Evolutionary conservation across 495 filamentous ascomycete genomes (phyloP).

Genomic region (Aspergillus haitiensis): DNA sequence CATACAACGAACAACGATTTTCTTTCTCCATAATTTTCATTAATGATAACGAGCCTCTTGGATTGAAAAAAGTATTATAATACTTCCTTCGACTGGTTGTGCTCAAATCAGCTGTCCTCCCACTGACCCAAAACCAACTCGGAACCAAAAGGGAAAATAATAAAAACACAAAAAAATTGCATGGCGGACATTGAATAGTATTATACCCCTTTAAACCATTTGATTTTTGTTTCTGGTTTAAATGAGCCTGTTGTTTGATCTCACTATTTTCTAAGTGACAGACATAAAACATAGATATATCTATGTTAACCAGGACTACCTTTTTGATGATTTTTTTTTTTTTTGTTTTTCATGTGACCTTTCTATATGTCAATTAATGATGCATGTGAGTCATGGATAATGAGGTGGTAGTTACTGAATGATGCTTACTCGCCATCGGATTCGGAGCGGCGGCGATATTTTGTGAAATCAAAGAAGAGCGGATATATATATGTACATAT

Average conservation of each 20-base stretch:
- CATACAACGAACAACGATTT: conserved; percentile 2
- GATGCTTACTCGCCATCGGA: background rate
- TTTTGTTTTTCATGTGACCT: conserved; percentile 5
- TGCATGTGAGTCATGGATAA: conserved; percentile 7
- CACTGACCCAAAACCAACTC: no score
- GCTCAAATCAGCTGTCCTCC: no score
- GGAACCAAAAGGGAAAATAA: background rate
- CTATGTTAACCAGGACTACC: conserved; percentile 1
- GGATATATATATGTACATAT: no score
- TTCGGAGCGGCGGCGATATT: no score
- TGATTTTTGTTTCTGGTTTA: conserved; percentile 1
- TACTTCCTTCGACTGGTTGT: no score
- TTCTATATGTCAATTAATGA: conserved; percentile 7
- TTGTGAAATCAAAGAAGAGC: no score
- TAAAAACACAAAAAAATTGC: conserved; percentile 10
- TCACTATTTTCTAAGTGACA: background rate
- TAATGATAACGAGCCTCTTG: background rate
- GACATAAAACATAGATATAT: background rate
- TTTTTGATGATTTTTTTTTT: background rate
- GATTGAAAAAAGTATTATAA: no score
- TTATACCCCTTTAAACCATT: conserved; percentile 20
- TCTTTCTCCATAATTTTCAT: background rate
- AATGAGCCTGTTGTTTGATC: background rate
- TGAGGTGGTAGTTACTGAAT: conserved; percentile 2
- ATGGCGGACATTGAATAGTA: conserved; percentile 12